Base-by-base conservation (phyloP, 2,329 filamentous ascomycete species). In the Pseudocercospora pini-densiflorae region DNA sequence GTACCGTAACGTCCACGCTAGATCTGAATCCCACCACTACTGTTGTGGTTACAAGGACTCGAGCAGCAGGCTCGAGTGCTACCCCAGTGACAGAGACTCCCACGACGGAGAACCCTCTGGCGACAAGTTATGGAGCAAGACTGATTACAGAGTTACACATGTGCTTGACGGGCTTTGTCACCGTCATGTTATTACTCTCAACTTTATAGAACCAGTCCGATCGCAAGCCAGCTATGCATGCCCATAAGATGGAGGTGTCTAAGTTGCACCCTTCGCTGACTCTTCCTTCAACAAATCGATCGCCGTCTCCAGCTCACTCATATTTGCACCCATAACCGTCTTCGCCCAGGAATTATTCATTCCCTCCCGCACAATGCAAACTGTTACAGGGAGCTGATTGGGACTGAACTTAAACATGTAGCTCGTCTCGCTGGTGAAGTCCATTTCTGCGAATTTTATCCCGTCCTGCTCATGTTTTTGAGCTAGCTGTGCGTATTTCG, bases 391-490 rank as follows among this genome's bases (percentile, higher is more conserved):
- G 3, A 73, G 63, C 63, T 73, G 71, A 24, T 73, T 72, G 12
- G 69, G 68, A 21, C 63, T 59, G 62, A 72, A 72, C 40, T 72
- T 72, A 68, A 71, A 73, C 64, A 72, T 61, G 51, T 63, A 59
- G 27, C 57, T 62, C 23, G 70, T 71, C 21, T 68, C 54, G 45
- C 61, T 63, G 8, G 53, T 64, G 62, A 69, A 66, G 45, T 70
- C 68, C 70, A 71, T 70, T 58, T 68, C 63, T 36, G 61, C 63
- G 55, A 72, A 73, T 27, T 54, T 31, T 12, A 72, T 59, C 21
- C 62, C 65, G 16, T 55, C 54, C 8, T 47, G 24, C 23, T 47
- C 24, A 36, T 62, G 49, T 36, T 29, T 47, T 14, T 61, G 49
- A 14, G 66, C 71, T n/a, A 71, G 58, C 14, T 49, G 58, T 54